Evolutionary conservation across 2,329 filamentous ascomycete species (phyloP).

Genomic region (Aaosphaeria arxii): DNA sequence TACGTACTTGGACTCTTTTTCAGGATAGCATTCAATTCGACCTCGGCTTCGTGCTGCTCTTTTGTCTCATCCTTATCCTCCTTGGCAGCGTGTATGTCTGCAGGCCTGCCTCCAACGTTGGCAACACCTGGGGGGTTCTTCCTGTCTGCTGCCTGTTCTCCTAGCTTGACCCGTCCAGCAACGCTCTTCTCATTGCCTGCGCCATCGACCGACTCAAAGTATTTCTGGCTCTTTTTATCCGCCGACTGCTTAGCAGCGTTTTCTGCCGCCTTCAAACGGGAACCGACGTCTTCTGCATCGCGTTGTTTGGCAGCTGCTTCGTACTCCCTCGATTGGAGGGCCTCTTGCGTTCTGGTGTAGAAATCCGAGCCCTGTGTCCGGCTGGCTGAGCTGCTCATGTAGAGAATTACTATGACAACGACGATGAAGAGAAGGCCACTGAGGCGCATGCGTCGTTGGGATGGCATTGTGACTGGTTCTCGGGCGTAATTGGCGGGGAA

Average conservation of each 20-base stretch:
- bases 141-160: slow-evolving; percentile 34
- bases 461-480: slow-evolving; percentile 26
- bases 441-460: slow-evolving; percentile 63
- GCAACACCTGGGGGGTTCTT: slow-evolving; percentile 42
- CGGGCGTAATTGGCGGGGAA: neutral
- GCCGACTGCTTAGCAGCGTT: slow-evolving; percentile 66
- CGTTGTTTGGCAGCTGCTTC: slow-evolving; percentile 42
- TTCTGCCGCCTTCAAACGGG: slow-evolving; percentile 66
- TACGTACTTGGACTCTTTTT: slow-evolving; percentile 75
- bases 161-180: slow-evolving; percentile 54
- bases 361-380: slow-evolving; percentile 53
- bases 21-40: slow-evolving; percentile 73
- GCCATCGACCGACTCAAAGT: slow-evolving; percentile 31
- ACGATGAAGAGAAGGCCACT: slow-evolving; percentile 63
- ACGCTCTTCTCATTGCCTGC: slow-evolving; percentile 45
- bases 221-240: slow-evolving; percentile 61
- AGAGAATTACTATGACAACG: slow-evolving; percentile 65
- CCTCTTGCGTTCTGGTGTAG: slow-evolving; percentile 58
- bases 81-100: slow-evolving; percentile 38
- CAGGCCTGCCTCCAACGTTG: slow-evolving; percentile 42
- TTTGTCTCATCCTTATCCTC: slow-evolving; percentile 53
- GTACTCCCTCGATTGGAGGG: slow-evolving; percentile 39
- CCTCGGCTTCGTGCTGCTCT: slow-evolving; percentile 63
- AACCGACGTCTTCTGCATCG: slow-evolving; percentile 54
- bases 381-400: slow-evolving; percentile 65